Evolutionary conservation across 352 stramenopile species (phyloP).

Genomic region (Phytopythium aichiense): DNA sequence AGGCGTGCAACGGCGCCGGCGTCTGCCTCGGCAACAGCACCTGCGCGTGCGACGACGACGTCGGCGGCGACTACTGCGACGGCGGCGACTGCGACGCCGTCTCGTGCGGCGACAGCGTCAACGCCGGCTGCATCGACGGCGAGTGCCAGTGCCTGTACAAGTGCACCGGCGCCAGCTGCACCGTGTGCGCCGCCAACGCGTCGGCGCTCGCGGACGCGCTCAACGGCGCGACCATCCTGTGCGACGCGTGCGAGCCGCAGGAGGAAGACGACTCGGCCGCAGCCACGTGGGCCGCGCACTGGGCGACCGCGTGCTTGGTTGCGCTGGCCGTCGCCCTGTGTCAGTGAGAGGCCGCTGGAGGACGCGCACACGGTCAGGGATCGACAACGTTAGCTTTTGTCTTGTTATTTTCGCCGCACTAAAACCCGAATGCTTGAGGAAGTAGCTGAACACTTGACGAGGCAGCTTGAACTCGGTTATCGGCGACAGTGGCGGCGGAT

Average conservation of each 20-base stretch:
- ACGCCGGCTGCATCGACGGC: constrained; percentile 52
- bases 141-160: constrained; percentile 53
- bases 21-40: constrained; percentile 58
- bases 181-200: constrained; percentile 36
- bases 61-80: constrained; percentile 47
- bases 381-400: constrained; percentile 1
- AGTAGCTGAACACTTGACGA: too few species aligned
- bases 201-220: constrained; percentile 20
- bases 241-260: constrained; percentile 22
- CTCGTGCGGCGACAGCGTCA: constrained; percentile 36
- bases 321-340: not conserved
- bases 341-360: not conserved
- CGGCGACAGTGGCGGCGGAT: not conserved
- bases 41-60: constrained; percentile 43
- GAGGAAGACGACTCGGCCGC: constrained; percentile 1
- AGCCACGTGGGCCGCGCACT: not conserved
- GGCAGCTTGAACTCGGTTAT: not conserved
- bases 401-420: constrained; percentile 2
- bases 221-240: constrained; percentile 36
- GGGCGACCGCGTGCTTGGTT: not conserved
- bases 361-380: not conserved
- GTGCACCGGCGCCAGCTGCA: constrained; percentile 41
- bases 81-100: constrained; percentile 47
- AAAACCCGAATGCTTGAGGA: not conserved
- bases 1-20: constrained; percentile 45